Base-by-base conservation (phyloP, 257 asterid genomes). In the Schizonepeta tenuifolia region DNA sequence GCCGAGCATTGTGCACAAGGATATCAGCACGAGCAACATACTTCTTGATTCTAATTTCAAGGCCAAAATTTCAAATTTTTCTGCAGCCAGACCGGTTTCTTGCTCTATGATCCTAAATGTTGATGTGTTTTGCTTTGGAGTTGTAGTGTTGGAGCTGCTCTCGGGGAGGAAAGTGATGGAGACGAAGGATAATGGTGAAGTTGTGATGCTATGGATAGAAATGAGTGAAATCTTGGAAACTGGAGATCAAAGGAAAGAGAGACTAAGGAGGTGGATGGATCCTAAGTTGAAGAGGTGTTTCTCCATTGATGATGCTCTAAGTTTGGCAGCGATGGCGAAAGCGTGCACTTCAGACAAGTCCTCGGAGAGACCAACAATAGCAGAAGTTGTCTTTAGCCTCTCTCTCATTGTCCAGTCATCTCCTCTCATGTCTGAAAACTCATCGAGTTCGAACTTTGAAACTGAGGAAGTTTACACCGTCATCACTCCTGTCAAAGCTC, bases 1-100 rank as follows among this genome's bases (percentile, higher is more conserved):
- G 65, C 95, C 99, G 3, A 81, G 68, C 13, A 93, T 94, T 14
- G 97, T 91, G 57, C 99, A 94, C 78, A 94, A 88, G 72, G 97
- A 91, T 80, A 82, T 94, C 73, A 91, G 89, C 69, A 85, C 75
- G 74, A 88, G 95, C 84, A 94, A 94, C 86, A 89, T 94, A 69
- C 90, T 94, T 70, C 21, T 94, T 1, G 97, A 94, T 78, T 58
- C 96, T 6, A 89, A 56, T 75, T 88, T 91, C 93, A 67, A 94
- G 15, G 99, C 97, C 74, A 91, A 94, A 70, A 86, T 91, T 5
- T 91, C 95, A 3, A 91, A 90, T 80, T 88, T 94, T 5, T 82
- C 95, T 18, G 51, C 78, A 18, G 90, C 95, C 2, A 82, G 65
- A 59, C 76, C 55, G 22, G 89, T 86, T 12, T 65, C 88, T 7